Evolutionary conservation across 1,139 yeast species (phyloP).

Genomic region (Yamadazyma epiphylla): DNA sequence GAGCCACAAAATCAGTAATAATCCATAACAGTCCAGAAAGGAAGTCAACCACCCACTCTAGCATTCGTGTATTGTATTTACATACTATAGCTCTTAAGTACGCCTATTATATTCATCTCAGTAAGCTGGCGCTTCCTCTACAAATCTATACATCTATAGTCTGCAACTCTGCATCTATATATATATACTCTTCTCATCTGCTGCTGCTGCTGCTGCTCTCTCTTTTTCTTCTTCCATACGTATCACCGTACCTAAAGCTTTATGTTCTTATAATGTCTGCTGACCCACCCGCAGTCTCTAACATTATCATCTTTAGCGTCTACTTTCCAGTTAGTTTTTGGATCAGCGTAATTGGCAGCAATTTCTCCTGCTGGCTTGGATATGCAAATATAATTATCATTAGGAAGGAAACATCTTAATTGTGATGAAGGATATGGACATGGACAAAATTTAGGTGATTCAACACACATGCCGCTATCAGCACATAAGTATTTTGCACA

Average conservation of each 20-base stretch:
- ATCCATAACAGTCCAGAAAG: too few relatives aligned
- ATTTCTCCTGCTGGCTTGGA: constrained; percentile 65
- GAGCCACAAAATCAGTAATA: too few relatives aligned
- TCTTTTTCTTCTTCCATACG: too few relatives aligned
- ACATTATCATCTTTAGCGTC: constrained; percentile 50
- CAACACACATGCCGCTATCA: constrained; percentile 77
- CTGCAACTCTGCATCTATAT: too few relatives aligned
- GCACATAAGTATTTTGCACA: constrained; percentile 78
- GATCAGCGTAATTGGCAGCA: constrained; percentile 40
- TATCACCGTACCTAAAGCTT: constrained; percentile 15
- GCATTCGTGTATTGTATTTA: too few relatives aligned
- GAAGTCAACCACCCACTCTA: too few relatives aligned
- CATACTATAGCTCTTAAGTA: too few relatives aligned
- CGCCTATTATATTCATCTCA: too few relatives aligned
- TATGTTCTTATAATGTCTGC: constrained; percentile 49
- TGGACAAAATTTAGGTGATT: constrained; percentile 69
- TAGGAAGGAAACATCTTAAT: constrained; percentile 73
- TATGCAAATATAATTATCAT: constrained; percentile 68
- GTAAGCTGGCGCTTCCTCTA: too few relatives aligned
- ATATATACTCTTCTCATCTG: too few relatives aligned
- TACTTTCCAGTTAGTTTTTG: constrained; percentile 46
- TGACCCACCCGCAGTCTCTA: constrained; percentile 79
- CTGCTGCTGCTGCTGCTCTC: too few relatives aligned
- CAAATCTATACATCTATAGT: too few relatives aligned
- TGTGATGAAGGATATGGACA: constrained; percentile 88